phyloP scores from a whole-genome alignment of 2,329 filamentous ascomycete species.

The Byssoonygena ceratinophila region DNA sequence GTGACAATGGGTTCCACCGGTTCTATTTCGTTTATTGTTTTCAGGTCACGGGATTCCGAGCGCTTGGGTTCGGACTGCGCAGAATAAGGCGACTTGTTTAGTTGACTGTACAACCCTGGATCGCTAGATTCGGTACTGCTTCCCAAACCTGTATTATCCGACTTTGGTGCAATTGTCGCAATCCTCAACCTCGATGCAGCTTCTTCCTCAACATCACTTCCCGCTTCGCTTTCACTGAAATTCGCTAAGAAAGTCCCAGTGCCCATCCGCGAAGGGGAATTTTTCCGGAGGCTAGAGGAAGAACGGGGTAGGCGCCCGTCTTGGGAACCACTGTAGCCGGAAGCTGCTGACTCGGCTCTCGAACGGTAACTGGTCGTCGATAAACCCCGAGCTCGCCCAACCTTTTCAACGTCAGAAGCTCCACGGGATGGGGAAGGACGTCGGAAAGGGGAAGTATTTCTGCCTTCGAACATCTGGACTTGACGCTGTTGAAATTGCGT shows the following conservation, averaged over 20 bases:
- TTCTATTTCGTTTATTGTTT: constrained; percentile 32
- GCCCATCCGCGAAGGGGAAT: constrained; percentile 23
- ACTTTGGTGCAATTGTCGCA: constrained; percentile 21
- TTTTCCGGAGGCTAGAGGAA: constrained; percentile 13
- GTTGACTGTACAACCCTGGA: constrained; percentile 11
- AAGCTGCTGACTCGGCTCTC: constrained; percentile 30
- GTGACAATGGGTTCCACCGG: constrained; percentile 14
- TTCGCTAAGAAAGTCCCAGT: constrained; percentile 29
- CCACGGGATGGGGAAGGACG: constrained; percentile 16
- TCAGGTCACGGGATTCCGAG: constrained; percentile 32
- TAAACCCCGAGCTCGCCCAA: constrained; percentile 24
- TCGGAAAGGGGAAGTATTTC: constrained; percentile 48
- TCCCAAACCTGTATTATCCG: constrained; percentile 30
- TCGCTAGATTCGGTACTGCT: constrained; percentile 24
- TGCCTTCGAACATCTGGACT: constrained; percentile 65
- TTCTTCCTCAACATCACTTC: constrained; percentile 28
- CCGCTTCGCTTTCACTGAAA: constrained; percentile 32
- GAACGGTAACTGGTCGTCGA: constrained; percentile 33
- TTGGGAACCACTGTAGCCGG: constrained; percentile 27
- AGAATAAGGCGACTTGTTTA: constrained; percentile 23
- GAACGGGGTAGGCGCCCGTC: background rate
- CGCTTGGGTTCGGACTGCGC: constrained; percentile 29
- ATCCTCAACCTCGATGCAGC: constrained; percentile 20
- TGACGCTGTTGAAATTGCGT: constrained; percentile 74
- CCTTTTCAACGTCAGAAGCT: constrained; percentile 18